These are phyloP conservation scores for Coprinopsis strossmayeri DNA, from an alignment of 768 basidiomycete species.

Conservation along the genomic window DNA sequence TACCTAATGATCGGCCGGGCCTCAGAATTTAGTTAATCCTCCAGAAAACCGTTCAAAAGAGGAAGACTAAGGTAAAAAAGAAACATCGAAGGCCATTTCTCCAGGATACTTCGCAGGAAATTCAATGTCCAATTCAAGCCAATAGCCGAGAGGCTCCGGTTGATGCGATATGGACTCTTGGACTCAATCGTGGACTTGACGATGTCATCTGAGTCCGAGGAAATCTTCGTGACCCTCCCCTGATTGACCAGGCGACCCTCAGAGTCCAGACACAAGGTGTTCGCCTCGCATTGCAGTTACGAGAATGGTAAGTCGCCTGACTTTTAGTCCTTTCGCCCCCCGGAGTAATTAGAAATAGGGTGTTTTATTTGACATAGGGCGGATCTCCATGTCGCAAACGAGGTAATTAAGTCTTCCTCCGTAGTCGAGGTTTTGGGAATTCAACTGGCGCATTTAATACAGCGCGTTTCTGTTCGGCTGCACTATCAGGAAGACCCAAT, in stretches of 20 bases:
- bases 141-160: too few species aligned
- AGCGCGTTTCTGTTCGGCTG: conserved; percentile 63
- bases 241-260: not conserved
- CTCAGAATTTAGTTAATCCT: too few species aligned
- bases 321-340: too few species aligned
- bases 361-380: not conserved
- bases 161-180: not conserved
- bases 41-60: too few species aligned
- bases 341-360: too few species aligned
- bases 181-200: not conserved
- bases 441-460: conserved; percentile 68
- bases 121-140: not conserved
- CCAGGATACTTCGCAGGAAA: not conserved
- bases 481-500: conserved; percentile 59
- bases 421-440: conserved; percentile 64
- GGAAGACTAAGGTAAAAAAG: too few species aligned
- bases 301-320: too few species aligned
- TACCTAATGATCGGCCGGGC: too few species aligned
- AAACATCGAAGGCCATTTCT: too few species aligned
- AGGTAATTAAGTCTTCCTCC: conserved; percentile 23
- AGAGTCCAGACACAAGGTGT: too few species aligned
- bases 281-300: too few species aligned
- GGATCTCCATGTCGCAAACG: not conserved
- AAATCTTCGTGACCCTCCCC: not conserved
- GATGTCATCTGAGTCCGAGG: not conserved